Conservation (phyloP, 192 early-diverging fungal species). For the Oehlia diaphana region DNA sequence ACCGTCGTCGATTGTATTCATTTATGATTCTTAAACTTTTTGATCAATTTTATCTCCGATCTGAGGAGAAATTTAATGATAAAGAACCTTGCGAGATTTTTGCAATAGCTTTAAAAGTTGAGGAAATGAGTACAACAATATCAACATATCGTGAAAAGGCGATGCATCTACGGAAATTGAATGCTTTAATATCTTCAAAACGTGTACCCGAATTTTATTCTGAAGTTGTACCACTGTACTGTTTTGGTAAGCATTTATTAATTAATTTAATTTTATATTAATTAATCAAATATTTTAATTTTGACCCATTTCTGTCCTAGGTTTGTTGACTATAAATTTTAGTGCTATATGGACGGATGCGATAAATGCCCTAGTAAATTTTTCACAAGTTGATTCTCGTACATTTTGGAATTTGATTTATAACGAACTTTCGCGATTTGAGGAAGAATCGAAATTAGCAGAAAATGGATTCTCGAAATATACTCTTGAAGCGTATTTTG, state of each 20-base stretch:
- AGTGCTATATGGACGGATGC: conserved; percentile 82
- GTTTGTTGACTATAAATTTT: conserved; percentile 79
- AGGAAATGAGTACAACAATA: conserved; percentile 61
- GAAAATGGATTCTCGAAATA: conserved; percentile 51
- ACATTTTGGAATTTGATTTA: conserved; percentile 65
- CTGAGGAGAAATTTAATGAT: conserved; percentile 31
- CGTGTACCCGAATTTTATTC: conserved; percentile 72
- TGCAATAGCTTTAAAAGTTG: conserved; percentile 58
- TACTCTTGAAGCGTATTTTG: conserved; percentile 34
- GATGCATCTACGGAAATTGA: conserved; percentile 71
- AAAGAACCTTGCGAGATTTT: conserved; percentile 52
- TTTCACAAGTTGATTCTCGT: conserved; percentile 51
- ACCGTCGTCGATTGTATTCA: conserved; percentile 59
- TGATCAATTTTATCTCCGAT: conserved; percentile 59
- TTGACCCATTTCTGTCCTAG: conserved; percentile 31
- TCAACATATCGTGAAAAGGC: conserved; percentile 78
- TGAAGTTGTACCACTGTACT: conserved; percentile 61
- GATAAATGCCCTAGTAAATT: conserved; percentile 53
- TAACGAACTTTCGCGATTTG: conserved; percentile 54
- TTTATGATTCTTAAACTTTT: conserved; percentile 70
- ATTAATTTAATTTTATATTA: background rate
- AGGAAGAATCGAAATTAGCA: conserved; percentile 59
- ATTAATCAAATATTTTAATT: no score
- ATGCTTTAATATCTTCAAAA: conserved; percentile 58
- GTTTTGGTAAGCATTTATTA: conserved; percentile 53